Percentiles rank a stretch among this genome's conserved stretches.
Evolutionary conservation across 805 yeast species (phyloP).

Genomic region (Wickerhamomyces canadensis): DNA sequence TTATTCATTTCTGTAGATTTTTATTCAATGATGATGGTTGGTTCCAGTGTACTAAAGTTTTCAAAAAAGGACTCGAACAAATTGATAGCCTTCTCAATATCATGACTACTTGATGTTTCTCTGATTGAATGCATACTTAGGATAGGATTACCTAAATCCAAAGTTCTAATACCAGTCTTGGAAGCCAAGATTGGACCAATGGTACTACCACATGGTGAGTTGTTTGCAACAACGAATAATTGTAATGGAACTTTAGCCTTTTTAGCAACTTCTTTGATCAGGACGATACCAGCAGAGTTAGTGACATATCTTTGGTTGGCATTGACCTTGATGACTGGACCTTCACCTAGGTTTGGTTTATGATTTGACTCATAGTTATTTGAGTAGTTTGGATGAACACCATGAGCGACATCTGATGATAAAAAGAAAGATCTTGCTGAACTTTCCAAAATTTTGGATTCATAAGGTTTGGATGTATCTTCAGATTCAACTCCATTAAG

Average conservation of each 20-base stretch:
- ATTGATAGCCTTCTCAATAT: slow-evolving; percentile 55
- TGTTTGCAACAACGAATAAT: slow-evolving; percentile 88
- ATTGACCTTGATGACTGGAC: slow-evolving; percentile 90
- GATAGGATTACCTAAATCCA: slow-evolving; percentile 90
- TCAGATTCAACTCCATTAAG: slow-evolving; percentile 28
- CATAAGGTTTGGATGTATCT: slow-evolving; percentile 27
- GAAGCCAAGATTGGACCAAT: slow-evolving; percentile 93
- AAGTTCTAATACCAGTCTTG: slow-evolving; percentile 77
- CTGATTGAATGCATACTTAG: slow-evolving; percentile 91
- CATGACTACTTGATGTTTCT: slow-evolving; percentile 83
- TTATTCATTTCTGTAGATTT: no score
- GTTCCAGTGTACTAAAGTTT: slow-evolving; percentile 35
- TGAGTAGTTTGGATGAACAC: slow-evolving; percentile 89
- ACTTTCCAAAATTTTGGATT: slow-evolving; percentile 44
- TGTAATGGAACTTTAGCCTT: slow-evolving; percentile 75
- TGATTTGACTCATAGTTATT: slow-evolving; percentile 72
- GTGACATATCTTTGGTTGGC: slow-evolving; percentile 96
- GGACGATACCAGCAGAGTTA: slow-evolving; percentile 81
- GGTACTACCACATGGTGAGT: slow-evolving; percentile 92
- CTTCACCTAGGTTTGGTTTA: slow-evolving; percentile 75
- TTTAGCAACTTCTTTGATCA: slow-evolving; percentile 68
- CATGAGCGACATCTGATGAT: slow-evolving; percentile 96
- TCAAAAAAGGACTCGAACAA: slow-evolving; percentile 62
- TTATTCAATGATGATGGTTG: slow-evolving; percentile 38
- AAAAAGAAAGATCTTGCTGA: slow-evolving; percentile 78